Evolutionary conservation across 352 stramenopile genomes (phyloP), one percentile per base, ranked within the genome.

Genomic region (Phytophthora syringae): DNA sequence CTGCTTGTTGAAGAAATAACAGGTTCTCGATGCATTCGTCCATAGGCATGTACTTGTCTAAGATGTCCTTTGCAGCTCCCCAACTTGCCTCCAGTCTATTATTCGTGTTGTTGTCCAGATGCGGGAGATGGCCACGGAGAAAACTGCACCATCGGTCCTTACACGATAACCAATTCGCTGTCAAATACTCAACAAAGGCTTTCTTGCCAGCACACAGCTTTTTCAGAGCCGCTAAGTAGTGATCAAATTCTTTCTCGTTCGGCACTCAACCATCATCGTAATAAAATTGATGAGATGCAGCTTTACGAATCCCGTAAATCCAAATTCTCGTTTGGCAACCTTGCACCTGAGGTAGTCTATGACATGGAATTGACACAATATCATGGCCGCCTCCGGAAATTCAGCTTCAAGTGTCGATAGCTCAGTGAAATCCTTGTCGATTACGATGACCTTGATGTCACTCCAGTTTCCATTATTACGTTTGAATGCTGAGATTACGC

Each of bases 91-190:
- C 49, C 1, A 59, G n/a, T 10, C 58, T 15, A 32, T 54, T 59
- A 28, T 49, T 66, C 1, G 49, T 60, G 49, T 66, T 67, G n/a
- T 67, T 60, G 10, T 44, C 39, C 5, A 67, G 34, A 28, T 67
- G 48, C 11, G 50, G 28, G 5, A 59, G 37, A 25, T 60, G 9
- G 15, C 36, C 48, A 10, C 59, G 22, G 0, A 55, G 30, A 50
- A 59, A 60, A 34, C 7, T 25, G 10, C 21, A 58, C 50, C 50
- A 67, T 0, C 22, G 49, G 4, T 55, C 15, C 24, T 50, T 50
- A 18, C 52, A 59, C 6, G 7, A 27, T 5, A 53, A 27, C 59
- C 42, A 60, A 28, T 67, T 67, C 7, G 16, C 18, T 20, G 18
- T n/a, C 1, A 66, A 50, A 24, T 55, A 67, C 1, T 49, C 27